phyloP scores from a whole-genome alignment of 2,329 filamentous ascomycete genomes.

The Amphichorda felina region DNA sequence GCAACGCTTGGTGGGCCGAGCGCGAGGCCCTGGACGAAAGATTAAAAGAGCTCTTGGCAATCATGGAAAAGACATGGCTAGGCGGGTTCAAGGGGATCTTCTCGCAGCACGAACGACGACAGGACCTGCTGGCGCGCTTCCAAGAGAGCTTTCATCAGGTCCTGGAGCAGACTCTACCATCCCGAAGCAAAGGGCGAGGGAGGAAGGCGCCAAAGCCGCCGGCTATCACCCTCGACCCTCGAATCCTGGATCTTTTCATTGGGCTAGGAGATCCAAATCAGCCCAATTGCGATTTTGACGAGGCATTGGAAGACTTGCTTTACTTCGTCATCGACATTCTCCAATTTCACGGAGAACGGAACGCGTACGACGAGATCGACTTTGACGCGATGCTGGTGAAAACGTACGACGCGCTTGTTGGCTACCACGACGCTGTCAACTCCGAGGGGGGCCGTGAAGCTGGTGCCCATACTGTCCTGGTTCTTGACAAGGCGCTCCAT shows the following conservation, averaged over 20 bases:
- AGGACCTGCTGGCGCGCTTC: constrained; percentile 60
- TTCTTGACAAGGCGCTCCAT: constrained; percentile 86
- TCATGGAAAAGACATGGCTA: constrained; percentile 88
- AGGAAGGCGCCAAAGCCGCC: constrained; percentile 34
- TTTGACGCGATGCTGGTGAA: constrained; percentile 88
- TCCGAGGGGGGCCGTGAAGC: constrained; percentile 24
- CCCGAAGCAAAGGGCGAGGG: constrained; percentile 45
- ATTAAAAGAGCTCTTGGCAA: constrained; percentile 66
- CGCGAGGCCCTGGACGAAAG: constrained; percentile 69
- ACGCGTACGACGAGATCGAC: constrained; percentile 96
- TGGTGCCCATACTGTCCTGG: constrained; percentile 65
- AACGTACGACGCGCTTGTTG: constrained; percentile 69
- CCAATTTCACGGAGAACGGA: constrained; percentile 91
- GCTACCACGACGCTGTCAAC: constrained; percentile 51
- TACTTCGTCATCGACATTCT: constrained; percentile 96
- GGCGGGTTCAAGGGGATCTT: constrained; percentile 95
- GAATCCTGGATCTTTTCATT: constrained; percentile 78
- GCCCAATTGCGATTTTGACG: constrained; percentile 65
- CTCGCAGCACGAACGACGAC: constrained; percentile 54
- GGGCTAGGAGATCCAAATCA: constrained; percentile 65
- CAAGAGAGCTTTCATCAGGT: constrained; percentile 66
- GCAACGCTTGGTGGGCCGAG: constrained; percentile 81
- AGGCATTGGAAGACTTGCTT: constrained; percentile 79
- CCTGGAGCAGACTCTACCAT: constrained; percentile 76
- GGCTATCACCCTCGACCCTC: constrained; percentile 38